phyloP scores from a whole-genome alignment of 139 green algal genomes.

The Dunaliella primolecta region DNA sequence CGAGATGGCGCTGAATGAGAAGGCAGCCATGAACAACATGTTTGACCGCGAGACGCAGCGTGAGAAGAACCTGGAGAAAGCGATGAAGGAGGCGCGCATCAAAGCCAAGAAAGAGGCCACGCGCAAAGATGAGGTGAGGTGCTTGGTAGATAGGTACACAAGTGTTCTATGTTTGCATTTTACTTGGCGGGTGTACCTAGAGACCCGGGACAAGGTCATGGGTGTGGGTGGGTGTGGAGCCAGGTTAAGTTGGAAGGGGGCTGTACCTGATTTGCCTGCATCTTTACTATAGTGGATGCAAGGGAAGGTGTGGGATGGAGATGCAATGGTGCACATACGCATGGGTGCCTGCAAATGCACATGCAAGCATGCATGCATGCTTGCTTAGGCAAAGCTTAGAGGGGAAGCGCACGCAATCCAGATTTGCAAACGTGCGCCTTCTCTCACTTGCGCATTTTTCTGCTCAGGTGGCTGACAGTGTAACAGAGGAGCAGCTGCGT shows the following conservation, averaged over 20 bases:
- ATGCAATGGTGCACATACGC: neutral
- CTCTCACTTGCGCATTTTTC: too few relatives aligned
- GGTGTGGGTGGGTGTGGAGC: neutral
- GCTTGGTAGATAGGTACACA: too few relatives aligned
- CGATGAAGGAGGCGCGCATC: conserved; percentile 73
- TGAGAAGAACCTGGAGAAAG: conserved; percentile 93
- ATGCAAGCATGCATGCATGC: too few relatives aligned
- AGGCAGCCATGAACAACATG: conserved; percentile 68
- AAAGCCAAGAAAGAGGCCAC: conserved; percentile 74
- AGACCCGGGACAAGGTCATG: too few relatives aligned
- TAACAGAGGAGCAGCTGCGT: conserved; percentile 64
- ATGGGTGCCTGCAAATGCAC: neutral
- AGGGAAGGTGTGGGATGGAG: neutral
- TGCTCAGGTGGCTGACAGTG: conserved; percentile 46
- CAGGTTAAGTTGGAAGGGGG: too few relatives aligned
- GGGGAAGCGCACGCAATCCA: too few relatives aligned
- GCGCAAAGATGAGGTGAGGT: conserved; percentile 41
- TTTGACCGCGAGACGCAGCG: conserved; percentile 61
- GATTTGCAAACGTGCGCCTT: too few relatives aligned
- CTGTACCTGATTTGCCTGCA: too few relatives aligned
- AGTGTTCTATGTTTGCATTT: too few relatives aligned
- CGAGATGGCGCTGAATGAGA: conserved; percentile 79
- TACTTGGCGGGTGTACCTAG: too few relatives aligned
- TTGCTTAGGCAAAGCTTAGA: too few relatives aligned
- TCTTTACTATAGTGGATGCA: too few relatives aligned